Evolutionary conservation across 495 filamentous ascomycete species (phyloP).

Genomic region (Hapsidospora chrysogenum): DNA sequence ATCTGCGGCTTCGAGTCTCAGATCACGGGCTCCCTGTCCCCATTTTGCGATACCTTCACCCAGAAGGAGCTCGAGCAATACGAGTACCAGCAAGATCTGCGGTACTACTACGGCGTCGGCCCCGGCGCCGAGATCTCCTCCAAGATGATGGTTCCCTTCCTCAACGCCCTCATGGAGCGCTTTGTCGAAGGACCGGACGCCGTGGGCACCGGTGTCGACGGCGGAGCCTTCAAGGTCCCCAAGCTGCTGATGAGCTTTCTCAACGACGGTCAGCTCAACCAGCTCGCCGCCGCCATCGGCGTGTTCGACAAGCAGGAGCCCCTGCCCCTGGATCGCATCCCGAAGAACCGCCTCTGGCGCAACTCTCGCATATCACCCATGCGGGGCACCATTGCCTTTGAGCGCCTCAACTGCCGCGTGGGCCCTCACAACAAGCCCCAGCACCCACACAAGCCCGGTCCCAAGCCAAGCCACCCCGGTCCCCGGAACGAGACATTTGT

Average conservation of each 20-base stretch:
- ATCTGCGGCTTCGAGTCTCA: constrained; percentile 45
- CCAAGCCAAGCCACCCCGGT: constrained; percentile 1
- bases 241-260: constrained; percentile 35
- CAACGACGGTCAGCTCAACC: constrained; percentile 43
- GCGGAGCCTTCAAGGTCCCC: constrained; percentile 20
- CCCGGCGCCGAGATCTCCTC: constrained; percentile 30
- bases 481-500: constrained; percentile 15
- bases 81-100: constrained; percentile 41
- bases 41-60: constrained; percentile 36
- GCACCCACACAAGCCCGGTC: background rate
- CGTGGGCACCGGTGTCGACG: constrained; percentile 22
- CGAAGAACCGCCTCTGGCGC: constrained; percentile 20
- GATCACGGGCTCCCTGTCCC: constrained; percentile 33
- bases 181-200: constrained; percentile 26
- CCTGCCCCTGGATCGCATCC: constrained; percentile 22
- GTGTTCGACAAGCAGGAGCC: constrained; percentile 31
- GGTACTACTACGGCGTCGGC: constrained; percentile 41
- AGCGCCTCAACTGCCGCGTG: constrained; percentile 25
- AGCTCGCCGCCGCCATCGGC: constrained; percentile 33
- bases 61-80: constrained; percentile 34
- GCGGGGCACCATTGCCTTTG: constrained; percentile 37
- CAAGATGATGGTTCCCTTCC: constrained; percentile 31
- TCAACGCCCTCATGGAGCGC: constrained; percentile 28
- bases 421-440: too few relatives aligned
- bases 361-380: constrained; percentile 34